phyloP scores from a whole-genome alignment of 2,329 filamentous ascomycete species.

The Microthyrium microscopicum region DNA sequence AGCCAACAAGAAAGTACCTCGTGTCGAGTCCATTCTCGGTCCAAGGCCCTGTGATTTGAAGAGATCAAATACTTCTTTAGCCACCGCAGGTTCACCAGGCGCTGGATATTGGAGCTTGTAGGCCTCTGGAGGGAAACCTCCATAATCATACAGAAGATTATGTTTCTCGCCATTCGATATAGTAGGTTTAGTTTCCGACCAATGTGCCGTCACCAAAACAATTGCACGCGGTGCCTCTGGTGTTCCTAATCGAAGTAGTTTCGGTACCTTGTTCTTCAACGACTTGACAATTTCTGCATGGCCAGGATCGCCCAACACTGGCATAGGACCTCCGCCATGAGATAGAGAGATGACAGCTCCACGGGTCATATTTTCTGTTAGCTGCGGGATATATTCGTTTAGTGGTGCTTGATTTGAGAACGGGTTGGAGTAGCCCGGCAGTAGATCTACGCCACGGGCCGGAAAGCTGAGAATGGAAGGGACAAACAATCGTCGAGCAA shows the following conservation, averaged over 20 bases:
- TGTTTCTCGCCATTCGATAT: slow-evolving; percentile 35
- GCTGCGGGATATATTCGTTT: slow-evolving; percentile 5
- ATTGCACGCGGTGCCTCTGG: slow-evolving; percentile 34
- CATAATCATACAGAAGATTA: slow-evolving; percentile 40
- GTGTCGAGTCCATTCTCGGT: slow-evolving; percentile 9
- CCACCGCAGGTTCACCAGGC: slow-evolving; percentile 37
- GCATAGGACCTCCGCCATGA: slow-evolving; percentile 36
- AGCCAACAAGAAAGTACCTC: background rate
- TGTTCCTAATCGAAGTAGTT: slow-evolving; percentile 38
- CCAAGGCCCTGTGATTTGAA: background rate
- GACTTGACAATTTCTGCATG: slow-evolving; percentile 36
- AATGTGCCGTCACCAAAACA: slow-evolving; percentile 42
- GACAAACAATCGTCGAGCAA: too few relatives aligned
- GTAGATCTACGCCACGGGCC: too few relatives aligned
- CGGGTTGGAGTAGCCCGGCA: too few relatives aligned
- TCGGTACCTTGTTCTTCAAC: slow-evolving; percentile 35
- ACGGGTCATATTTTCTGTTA: slow-evolving; percentile 12
- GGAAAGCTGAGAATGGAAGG: too few relatives aligned
- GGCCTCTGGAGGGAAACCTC: slow-evolving; percentile 38
- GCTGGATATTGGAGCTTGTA: slow-evolving; percentile 42
- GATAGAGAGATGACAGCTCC: slow-evolving; percentile 24
- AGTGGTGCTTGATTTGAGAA: too few relatives aligned
- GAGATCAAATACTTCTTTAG: slow-evolving; percentile 18
- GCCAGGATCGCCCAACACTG: slow-evolving; percentile 36
- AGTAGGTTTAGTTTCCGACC: slow-evolving; percentile 32